These are phyloP conservation scores for Exobasidium cylindrosporum DNA, from an alignment of 1,284 basidiomycete species.

Conservation along the genomic window DNA sequence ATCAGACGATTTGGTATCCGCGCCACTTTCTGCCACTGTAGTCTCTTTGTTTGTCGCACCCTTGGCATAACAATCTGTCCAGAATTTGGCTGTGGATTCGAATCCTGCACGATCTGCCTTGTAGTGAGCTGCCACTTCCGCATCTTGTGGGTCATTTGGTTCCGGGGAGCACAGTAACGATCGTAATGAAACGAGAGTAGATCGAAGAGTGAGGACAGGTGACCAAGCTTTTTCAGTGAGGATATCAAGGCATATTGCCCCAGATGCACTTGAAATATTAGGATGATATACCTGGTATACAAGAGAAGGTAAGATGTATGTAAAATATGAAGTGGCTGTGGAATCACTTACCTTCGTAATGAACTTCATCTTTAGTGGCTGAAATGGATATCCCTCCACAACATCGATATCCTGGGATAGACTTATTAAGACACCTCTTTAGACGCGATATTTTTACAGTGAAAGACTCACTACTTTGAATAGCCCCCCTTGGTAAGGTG, in stretches of 20 bases:
- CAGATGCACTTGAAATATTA: slow-evolving; percentile 89
- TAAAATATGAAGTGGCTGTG: too few species aligned
- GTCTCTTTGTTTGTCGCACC: slow-evolving; percentile 19
- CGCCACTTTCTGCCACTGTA: slow-evolving; percentile 51
- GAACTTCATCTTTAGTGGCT: slow-evolving; percentile 85
- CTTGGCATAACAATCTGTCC: slow-evolving; percentile 60
- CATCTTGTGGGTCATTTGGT: slow-evolving; percentile 95
- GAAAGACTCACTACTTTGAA: slow-evolving; percentile 75
- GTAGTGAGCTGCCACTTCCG: slow-evolving; percentile 89
- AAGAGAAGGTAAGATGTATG: too few species aligned
- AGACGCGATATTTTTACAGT: neutral
- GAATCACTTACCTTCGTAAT: slow-evolving; percentile 70
- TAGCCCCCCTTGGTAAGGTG: slow-evolving; percentile 87
- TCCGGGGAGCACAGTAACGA: slow-evolving; percentile 93
- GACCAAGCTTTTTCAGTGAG: slow-evolving; percentile 78
- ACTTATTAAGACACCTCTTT: neutral
- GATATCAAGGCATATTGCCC: slow-evolving; percentile 80
- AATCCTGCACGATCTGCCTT: slow-evolving; percentile 81
- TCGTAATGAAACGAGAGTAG: slow-evolving; percentile 92
- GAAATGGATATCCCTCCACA: slow-evolving; percentile 87
- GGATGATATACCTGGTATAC: too few species aligned
- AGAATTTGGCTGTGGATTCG: slow-evolving; percentile 87
- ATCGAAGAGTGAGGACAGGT: slow-evolving; percentile 72
- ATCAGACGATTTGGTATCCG: slow-evolving; percentile 28
- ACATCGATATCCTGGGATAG: slow-evolving; percentile 84